phyloP scores from a whole-genome alignment of 2,329 filamentous ascomycete species.

The Exserohilum rostratum region DNA sequence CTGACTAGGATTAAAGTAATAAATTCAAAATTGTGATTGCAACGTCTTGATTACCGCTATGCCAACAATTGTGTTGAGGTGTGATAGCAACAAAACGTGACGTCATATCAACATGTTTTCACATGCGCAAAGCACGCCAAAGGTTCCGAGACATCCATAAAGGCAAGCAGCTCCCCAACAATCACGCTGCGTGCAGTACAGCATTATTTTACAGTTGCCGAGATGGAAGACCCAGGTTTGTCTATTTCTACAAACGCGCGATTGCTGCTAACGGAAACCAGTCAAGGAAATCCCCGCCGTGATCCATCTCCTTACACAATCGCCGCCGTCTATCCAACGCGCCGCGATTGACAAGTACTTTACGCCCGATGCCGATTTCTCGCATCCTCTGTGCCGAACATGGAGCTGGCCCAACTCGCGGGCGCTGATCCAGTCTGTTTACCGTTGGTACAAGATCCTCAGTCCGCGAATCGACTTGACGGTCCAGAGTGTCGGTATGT shows the following conservation, averaged over 20 bases:
- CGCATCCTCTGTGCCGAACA: constrained; percentile 79
- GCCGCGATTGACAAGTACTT: constrained; percentile 74
- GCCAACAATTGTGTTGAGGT: not conserved
- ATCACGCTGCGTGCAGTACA: not conserved
- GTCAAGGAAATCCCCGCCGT: constrained; percentile 67
- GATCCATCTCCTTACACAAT: constrained; percentile 72
- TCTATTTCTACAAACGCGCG: not conserved
- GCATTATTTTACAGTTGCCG: not conserved
- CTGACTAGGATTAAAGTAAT: not conserved
- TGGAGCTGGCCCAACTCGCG: constrained; percentile 66
- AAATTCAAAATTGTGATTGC: not conserved
- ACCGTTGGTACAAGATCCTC: constrained; percentile 76
- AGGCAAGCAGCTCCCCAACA: not conserved
- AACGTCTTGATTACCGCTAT: not conserved
- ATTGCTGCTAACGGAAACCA: constrained; percentile 18
- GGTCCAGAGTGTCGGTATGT: constrained; percentile 65
- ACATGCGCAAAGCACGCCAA: constrained; percentile 12
- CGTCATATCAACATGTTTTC: constrained; percentile 15
- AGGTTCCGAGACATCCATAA: not conserved
- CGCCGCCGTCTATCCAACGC: constrained; percentile 68
- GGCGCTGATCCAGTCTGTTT: constrained; percentile 71
- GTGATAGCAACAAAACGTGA: constrained; percentile 2
- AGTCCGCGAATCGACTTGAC: constrained; percentile 73
- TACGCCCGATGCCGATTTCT: constrained; percentile 72
- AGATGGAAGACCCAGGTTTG: constrained; percentile 41